phyloP scores from a whole-genome alignment of 305 asterid species.

The Andrographis paniculata region DNA sequence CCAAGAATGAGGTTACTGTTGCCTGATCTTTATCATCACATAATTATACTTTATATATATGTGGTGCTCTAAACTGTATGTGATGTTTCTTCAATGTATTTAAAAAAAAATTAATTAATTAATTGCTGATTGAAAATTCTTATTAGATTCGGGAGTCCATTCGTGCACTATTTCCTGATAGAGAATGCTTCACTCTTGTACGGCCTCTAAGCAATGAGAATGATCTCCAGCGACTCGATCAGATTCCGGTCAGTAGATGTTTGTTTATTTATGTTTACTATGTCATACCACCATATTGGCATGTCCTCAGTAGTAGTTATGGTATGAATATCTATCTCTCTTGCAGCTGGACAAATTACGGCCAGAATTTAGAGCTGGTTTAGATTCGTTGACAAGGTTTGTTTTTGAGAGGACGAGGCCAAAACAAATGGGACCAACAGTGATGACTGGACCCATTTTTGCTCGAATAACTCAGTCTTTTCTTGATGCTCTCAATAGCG shows the following conservation, averaged over 20 bases:
- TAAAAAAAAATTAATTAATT: constrained; percentile 5
- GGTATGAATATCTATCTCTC: constrained; percentile 1
- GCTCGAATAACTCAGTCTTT: constrained; percentile 89
- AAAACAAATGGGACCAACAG: constrained; percentile 82
- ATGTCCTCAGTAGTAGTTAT: constrained; percentile 4
- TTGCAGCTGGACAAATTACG: constrained; percentile 72
- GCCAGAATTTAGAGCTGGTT: constrained; percentile 86
- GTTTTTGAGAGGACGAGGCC: constrained; percentile 94
- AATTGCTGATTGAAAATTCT: constrained; percentile 9
- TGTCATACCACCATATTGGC: not conserved
- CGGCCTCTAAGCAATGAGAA: constrained; percentile 78
- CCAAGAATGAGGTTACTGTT: constrained; percentile 78
- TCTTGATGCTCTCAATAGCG: constrained; percentile 86
- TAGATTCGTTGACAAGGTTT: constrained; percentile 82
- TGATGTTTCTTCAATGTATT: not conserved
- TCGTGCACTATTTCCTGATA: constrained; percentile 96
- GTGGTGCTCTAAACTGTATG: not conserved
- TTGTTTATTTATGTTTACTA: not conserved
- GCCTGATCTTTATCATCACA: not conserved
- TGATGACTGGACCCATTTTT: constrained; percentile 91
- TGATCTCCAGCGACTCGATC: constrained; percentile 89
- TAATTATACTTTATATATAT: not conserved
- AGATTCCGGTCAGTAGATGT: constrained; percentile 49
- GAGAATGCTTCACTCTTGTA: constrained; percentile 93
- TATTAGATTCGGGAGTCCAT: constrained; percentile 91